Percentiles rank a stretch among this genome's conserved stretches.
These are phyloP conservation scores for Leptomonas pyrrhocoris DNA, from an alignment of 208 protist species.

Conservation along the genomic window DNA sequence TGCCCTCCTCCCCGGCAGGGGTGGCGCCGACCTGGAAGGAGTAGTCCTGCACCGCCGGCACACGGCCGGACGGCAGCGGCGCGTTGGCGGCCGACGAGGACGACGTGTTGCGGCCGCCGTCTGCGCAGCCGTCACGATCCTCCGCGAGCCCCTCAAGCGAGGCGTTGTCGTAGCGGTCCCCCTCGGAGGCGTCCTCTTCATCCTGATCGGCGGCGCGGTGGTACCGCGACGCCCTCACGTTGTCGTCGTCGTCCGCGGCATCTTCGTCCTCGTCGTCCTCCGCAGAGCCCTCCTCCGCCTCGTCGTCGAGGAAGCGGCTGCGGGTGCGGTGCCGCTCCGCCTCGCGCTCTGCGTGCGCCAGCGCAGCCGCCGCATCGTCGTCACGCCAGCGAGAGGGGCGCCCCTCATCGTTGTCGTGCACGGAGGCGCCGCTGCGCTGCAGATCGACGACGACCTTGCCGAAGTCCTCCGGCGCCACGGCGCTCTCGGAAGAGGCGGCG, in stretches of 20 bases:
- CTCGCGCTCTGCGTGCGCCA: conserved; percentile 44
- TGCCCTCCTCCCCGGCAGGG: conserved; percentile 60
- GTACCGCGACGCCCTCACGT: neutral
- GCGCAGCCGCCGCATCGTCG: conserved; percentile 39
- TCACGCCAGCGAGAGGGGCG: conserved; percentile 70
- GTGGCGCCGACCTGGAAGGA: conserved; percentile 85
- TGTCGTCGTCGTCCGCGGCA: conserved; percentile 18
- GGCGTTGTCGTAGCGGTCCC: conserved; percentile 12
- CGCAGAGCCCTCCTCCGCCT: conserved; percentile 71
- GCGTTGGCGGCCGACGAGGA: neutral
- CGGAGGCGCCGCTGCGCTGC: conserved; percentile 48
- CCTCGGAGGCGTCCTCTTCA: conserved; percentile 34
- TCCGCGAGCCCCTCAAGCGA: conserved; percentile 14
- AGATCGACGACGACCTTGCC: conserved; percentile 63
- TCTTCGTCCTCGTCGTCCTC: conserved; percentile 36
- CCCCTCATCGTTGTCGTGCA: conserved; percentile 45
- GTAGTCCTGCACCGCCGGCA: conserved; percentile 51
- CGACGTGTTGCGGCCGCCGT: conserved; percentile 8
- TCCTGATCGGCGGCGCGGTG: conserved; percentile 4
- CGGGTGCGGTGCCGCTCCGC: conserved; percentile 23
- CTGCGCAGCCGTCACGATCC: conserved; percentile 15
- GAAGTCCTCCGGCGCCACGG: conserved; percentile 55
- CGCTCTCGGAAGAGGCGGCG: conserved; percentile 43
- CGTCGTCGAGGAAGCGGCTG: conserved; percentile 81
- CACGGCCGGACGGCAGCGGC: neutral